Evolutionary conservation across 2,329 filamentous ascomycete species (phyloP).

Genomic region (Alternaria brassicae): DNA sequence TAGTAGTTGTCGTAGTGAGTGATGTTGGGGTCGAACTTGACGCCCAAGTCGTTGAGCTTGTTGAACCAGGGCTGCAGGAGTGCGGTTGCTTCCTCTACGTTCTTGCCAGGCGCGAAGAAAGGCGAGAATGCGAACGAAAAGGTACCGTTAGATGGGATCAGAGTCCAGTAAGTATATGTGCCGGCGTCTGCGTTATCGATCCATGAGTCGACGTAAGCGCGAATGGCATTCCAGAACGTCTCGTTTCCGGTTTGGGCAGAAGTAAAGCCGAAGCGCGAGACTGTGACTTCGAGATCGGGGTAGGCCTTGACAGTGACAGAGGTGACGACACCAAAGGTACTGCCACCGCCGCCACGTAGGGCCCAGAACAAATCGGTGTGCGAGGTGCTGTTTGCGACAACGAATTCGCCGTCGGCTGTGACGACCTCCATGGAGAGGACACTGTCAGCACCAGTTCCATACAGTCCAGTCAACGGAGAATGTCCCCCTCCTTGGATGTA

Average conservation of each 20-base stretch:
- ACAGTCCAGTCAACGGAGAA: conserved; percentile 59
- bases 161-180: conserved; percentile 46
- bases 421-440: conserved; percentile 46
- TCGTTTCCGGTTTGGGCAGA: conserved; percentile 43
- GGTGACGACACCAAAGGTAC: conserved; percentile 45
- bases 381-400: conserved; percentile 39
- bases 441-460: conserved; percentile 50
- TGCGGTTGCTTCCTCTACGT: conserved; percentile 37
- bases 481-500: conserved; percentile 62
- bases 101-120: conserved; percentile 47
- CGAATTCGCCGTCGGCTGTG: conserved; percentile 41
- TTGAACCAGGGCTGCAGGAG: conserved; percentile 45
- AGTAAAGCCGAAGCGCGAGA: conserved; percentile 43
- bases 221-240: conserved; percentile 47
- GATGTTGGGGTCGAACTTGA: conserved; percentile 45
- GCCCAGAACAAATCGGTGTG: conserved; percentile 48
- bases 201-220: conserved; percentile 40
- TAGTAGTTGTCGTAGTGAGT: conserved; percentile 44
- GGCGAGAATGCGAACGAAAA: conserved; percentile 45
- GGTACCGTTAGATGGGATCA: conserved; percentile 44
- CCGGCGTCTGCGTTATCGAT: conserved; percentile 47
- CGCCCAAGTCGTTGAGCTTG: conserved; percentile 36
- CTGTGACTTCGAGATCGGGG: conserved; percentile 42
- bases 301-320: conserved; percentile 47
- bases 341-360: conserved; percentile 45